Evolutionary conservation across 192 early-diverging fungal genomes (phyloP).

Genomic region (Piromyces sp.): DNA sequence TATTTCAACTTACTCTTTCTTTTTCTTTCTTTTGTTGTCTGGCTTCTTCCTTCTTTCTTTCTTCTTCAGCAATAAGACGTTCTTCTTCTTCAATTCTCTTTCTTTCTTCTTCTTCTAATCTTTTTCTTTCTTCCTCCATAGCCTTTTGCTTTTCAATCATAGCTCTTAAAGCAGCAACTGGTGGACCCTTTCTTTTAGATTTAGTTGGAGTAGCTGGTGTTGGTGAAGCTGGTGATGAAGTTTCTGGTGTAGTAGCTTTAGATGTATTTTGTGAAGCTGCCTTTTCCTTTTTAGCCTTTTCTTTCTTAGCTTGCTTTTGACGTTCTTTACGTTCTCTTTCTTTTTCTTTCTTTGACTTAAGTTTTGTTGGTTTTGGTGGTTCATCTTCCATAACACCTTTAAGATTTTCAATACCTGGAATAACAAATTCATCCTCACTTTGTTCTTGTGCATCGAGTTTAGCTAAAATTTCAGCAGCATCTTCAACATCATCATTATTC

Average conservation of each 20-base stretch:
- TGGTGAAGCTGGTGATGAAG: conserved; percentile 1
- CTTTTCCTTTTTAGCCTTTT: conserved; percentile 15
- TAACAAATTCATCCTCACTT: conserved; percentile 8
- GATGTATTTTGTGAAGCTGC: conserved; percentile 21
- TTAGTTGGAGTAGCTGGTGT: not conserved
- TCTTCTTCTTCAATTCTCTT: conserved; percentile 51
- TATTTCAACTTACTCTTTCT: conserved; percentile 43
- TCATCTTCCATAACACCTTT: not conserved
- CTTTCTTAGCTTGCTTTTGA: conserved; percentile 30
- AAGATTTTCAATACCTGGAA: conserved; percentile 5
- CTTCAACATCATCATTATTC: conserved; percentile 22
- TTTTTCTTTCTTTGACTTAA: conserved; percentile 78
- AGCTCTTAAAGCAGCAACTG: conserved; percentile 18
- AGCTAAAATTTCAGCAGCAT: conserved; percentile 27
- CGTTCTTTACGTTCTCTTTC: conserved; percentile 54
- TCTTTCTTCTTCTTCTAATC: conserved; percentile 47
- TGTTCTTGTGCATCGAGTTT: conserved; percentile 14
- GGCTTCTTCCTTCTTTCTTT: conserved; percentile 56
- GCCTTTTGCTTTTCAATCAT: conserved; percentile 53
- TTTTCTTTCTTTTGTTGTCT: conserved; percentile 64
- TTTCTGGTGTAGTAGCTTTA: conserved; percentile 7
- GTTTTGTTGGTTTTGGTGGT: conserved; percentile 6
- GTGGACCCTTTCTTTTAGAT: conserved; percentile 6
- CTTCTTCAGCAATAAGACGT: conserved; percentile 48
- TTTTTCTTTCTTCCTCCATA: conserved; percentile 55